Evolutionary conservation across 176 grass and related monocot genomes (phyloP).

Genomic region (Bolboschoenus planiculmis): DNA sequence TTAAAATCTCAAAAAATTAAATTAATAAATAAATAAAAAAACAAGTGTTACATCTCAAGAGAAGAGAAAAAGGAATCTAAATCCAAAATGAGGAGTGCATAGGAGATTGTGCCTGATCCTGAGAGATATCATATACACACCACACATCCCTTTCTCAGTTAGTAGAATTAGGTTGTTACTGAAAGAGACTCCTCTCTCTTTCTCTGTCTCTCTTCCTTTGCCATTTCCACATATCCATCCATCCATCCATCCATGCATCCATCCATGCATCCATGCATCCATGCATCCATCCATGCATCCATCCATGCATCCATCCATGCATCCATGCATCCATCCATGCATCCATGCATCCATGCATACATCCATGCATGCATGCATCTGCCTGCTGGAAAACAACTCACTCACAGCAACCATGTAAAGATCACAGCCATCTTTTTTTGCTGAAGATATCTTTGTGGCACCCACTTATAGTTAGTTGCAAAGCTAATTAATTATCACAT

Average conservation of each 20-base stretch:
- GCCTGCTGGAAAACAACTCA: slow-evolving; percentile 16
- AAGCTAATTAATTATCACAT: too few species aligned
- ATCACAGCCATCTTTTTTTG: slow-evolving; percentile 2
- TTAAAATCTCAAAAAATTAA: too few species aligned
- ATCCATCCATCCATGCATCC: too few species aligned
- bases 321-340: too few species aligned
- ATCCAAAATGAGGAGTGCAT: slow-evolving; percentile 8
- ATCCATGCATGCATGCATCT: too few species aligned
- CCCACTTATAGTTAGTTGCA: background rate
- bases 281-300: too few species aligned
- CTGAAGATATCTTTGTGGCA: background rate
- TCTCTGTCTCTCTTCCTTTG: background rate
- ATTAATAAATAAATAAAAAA: background rate
- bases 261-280: too few species aligned
- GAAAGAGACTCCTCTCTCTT: slow-evolving; percentile 12
- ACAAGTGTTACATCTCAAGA: too few species aligned
- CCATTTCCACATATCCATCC: slow-evolving; percentile 3
- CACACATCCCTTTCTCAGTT: slow-evolving; percentile 16
- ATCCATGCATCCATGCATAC: too few species aligned
- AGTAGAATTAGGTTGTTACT: slow-evolving; percentile 6
- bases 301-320: too few species aligned
- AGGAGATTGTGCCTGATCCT: slow-evolving; percentile 19
- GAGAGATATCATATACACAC: slow-evolving; percentile 8
- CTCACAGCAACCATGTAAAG: slow-evolving; percentile 5
- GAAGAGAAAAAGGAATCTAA: slow-evolving; percentile 8